These are phyloP conservation scores for Termitomyces sp. DNA, from an alignment of 768 basidiomycete species.

Conservation along the genomic window DNA sequence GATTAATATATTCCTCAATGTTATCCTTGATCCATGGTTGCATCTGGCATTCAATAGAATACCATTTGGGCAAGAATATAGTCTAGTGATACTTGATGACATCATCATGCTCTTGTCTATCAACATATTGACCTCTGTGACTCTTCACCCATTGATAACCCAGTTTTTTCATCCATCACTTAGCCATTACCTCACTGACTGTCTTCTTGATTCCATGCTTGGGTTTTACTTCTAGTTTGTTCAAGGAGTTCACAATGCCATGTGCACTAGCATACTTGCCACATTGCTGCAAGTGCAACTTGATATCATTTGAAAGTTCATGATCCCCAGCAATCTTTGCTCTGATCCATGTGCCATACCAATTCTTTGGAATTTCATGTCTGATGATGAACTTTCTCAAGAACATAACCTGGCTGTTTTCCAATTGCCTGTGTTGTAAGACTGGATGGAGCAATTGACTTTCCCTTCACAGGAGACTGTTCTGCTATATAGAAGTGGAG, in stretches of 20 bases:
- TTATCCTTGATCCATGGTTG: slow-evolving; percentile 13
- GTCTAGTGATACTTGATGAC: slow-evolving; percentile 21
- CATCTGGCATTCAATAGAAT: background rate
- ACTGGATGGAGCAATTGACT: slow-evolving; percentile 6
- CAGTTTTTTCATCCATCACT: slow-evolving; percentile 18
- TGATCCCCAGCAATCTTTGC: slow-evolving; percentile 15
- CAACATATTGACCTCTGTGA: slow-evolving; percentile 20
- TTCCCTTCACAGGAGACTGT: background rate
- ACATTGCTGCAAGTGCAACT: slow-evolving; percentile 13
- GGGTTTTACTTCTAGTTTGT: slow-evolving; percentile 3
- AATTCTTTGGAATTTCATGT: slow-evolving; percentile 12
- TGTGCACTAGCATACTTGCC: slow-evolving; percentile 19
- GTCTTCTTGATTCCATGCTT: slow-evolving; percentile 7
- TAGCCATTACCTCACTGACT: slow-evolving; percentile 16
- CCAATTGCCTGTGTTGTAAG: background rate
- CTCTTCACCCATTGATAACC: slow-evolving; percentile 17
- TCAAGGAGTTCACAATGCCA: slow-evolving; percentile 17
- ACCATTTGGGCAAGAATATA: slow-evolving; percentile 15
- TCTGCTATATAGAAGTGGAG: slow-evolving; percentile 2
- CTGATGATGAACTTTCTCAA: slow-evolving; percentile 10
- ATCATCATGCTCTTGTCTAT: slow-evolving; percentile 27
- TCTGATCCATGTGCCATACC: slow-evolving; percentile 16
- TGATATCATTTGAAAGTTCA: slow-evolving; percentile 11
- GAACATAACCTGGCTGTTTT: slow-evolving; percentile 3
- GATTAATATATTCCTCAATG: background rate